Evolutionary conservation across 352 stramenopile species (phyloP).

Genomic region (Saprolegnia diclina): DNA sequence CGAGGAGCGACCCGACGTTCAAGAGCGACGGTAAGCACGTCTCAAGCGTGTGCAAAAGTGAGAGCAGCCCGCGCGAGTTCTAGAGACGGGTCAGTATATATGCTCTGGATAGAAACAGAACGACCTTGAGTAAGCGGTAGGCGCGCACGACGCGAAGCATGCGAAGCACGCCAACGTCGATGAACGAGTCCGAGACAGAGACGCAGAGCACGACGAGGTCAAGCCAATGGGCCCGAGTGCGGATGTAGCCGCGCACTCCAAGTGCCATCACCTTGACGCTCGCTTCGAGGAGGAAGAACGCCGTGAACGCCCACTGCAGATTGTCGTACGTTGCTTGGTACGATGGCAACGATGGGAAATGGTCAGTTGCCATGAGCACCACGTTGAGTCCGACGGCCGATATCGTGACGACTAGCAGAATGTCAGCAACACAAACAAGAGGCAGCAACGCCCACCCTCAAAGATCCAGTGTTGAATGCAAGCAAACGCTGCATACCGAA

Average conservation of each 20-base stretch:
- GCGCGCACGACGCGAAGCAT: conserved; percentile 59
- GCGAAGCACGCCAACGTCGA: conserved; percentile 49
- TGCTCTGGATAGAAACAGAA: background rate
- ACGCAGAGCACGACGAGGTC: conserved; percentile 48
- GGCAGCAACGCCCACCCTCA: conserved; percentile 24
- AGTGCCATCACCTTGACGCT: conserved; percentile 60
- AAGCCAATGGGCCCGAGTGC: conserved; percentile 44
- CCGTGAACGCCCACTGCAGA: conserved; percentile 46
- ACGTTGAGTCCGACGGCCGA: conserved; percentile 32
- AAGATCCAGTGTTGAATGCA: background rate
- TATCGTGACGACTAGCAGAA: conserved; percentile 33
- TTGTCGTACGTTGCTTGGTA: conserved; percentile 26
- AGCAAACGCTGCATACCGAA: background rate
- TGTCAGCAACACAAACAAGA: conserved; percentile 21
- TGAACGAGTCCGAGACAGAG: conserved; percentile 38
- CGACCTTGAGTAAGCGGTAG: conserved; percentile 42
- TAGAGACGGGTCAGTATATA: background rate
- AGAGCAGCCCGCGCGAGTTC: conserved; percentile 43
- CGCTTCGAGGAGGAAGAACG: conserved; percentile 53
- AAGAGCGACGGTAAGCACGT: conserved; percentile 66
- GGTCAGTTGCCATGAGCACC: conserved; percentile 37
- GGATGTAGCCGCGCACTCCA: conserved; percentile 46
- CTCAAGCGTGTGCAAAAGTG: conserved; percentile 63
- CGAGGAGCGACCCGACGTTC: conserved; percentile 64
- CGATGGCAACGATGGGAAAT: conserved; percentile 34